These are phyloP conservation scores for Sophora flavescens DNA, from an alignment of 306 rosid genomes.

Conservation along the genomic window DNA sequence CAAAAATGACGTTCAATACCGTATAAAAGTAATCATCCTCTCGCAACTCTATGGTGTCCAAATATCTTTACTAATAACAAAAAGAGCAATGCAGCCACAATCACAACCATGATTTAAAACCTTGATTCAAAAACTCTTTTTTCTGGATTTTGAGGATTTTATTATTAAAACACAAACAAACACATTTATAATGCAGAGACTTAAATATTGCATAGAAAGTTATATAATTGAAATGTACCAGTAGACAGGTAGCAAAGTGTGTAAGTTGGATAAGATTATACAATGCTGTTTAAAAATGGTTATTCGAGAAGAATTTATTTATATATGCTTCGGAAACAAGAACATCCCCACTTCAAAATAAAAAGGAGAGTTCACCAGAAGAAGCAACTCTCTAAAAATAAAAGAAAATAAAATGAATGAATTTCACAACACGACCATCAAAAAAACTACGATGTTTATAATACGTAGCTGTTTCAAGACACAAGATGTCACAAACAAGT, in stretches of 20 bases:
- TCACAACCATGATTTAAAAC: too few species aligned
- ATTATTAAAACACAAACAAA: background rate
- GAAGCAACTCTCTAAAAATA: conserved; percentile 68
- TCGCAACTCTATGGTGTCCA: too few species aligned
- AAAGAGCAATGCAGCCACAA: too few species aligned
- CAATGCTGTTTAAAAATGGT: conserved; percentile 82
- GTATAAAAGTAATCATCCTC: too few species aligned
- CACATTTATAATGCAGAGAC: background rate
- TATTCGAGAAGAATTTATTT: conserved; percentile 2
- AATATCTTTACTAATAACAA: too few species aligned
- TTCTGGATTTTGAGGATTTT: background rate
- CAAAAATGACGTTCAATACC: too few species aligned
- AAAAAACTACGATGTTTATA: conserved; percentile 48
- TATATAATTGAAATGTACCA: conserved; percentile 55
- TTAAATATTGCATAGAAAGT: background rate
- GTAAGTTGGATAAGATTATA: conserved; percentile 49
- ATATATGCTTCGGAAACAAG: conserved; percentile 91
- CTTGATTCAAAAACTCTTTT: too few species aligned
- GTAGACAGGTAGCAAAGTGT: conserved; percentile 90
- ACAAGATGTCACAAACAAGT: background rate
- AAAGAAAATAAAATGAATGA: background rate
- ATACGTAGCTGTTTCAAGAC: conserved; percentile 38
- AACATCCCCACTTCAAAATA: conserved; percentile 57
- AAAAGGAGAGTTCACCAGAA: conserved; percentile 69
- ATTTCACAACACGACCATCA: conserved; percentile 54